A percentile compares a stretch with the other conserved stretches of the same genome.
Conservation (phyloP, 768 basidiomycete species). For the Podaxis pistillaris region DNA sequence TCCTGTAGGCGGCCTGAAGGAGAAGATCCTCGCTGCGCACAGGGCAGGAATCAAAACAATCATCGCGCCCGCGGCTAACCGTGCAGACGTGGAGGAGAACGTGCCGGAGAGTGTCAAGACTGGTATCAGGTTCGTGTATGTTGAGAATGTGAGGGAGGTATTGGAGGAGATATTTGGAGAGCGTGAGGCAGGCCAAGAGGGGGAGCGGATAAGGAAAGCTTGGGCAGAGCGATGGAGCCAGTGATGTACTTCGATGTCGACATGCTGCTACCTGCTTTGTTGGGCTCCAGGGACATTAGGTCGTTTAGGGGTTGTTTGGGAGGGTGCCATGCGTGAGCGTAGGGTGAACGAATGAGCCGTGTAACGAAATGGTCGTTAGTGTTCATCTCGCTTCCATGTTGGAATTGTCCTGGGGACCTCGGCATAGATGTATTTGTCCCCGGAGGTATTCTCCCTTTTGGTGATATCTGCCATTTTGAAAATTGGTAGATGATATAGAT, state of each 20-base stretch:
- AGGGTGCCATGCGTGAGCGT: no score
- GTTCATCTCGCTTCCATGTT: no score
- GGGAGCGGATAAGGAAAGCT: constrained; percentile 8
- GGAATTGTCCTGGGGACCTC: no score
- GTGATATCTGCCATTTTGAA: no score
- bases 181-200: constrained; percentile 34
- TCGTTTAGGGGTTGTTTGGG: no score
- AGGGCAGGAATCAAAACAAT: constrained; percentile 95
- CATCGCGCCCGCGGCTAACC: constrained; percentile 82
- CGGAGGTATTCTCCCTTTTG: no score
- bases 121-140: constrained; percentile 93
- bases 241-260: background rate
- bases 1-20: constrained; percentile 94
- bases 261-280: background rate
- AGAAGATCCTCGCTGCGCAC: constrained; percentile 96
- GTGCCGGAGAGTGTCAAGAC: constrained; percentile 95
- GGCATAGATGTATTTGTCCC: no score
- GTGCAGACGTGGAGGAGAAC: constrained; percentile 95
- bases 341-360: no score
- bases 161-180: constrained; percentile 75
- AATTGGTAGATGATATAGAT: no score
- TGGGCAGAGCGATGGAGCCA: constrained; percentile 8
- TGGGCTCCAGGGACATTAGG: no score
- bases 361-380: no score
- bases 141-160: constrained; percentile 90